phyloP scores from a whole-genome alignment of 768 basidiomycete species.

The Lyophyllum decastes region DNA sequence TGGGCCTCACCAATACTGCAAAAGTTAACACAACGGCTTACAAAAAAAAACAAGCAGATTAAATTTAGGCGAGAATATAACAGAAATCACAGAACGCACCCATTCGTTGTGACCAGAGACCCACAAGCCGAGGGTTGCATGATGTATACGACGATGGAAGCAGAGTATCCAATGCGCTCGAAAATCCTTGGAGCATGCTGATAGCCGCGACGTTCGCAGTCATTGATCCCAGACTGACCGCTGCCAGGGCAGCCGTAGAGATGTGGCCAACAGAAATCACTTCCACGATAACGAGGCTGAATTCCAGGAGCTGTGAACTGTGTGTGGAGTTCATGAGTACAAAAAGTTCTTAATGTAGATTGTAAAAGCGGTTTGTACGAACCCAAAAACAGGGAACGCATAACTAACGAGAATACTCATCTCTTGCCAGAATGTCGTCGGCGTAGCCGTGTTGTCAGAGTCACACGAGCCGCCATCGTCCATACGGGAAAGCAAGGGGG shows the following conservation, averaged over 20 bases:
- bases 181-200: slow-evolving; percentile 77
- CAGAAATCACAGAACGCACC: slow-evolving; percentile 51
- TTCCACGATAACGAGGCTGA: slow-evolving; percentile 78
- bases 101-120: slow-evolving; percentile 89
- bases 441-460: too few relatives aligned
- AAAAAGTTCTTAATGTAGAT: not conserved
- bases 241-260: slow-evolving; percentile 85
- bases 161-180: slow-evolving; percentile 86
- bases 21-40: not conserved
- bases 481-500: too few relatives aligned
- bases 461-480: too few relatives aligned
- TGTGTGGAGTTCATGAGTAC: not conserved
- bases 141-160: slow-evolving; percentile 95
- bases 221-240: slow-evolving; percentile 71
- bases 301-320: slow-evolving; percentile 80
- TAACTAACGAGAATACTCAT: too few relatives aligned
- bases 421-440: too few relatives aligned
- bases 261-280: slow-evolving; percentile 88
- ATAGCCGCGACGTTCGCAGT: slow-evolving; percentile 70
- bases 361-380: too few relatives aligned
- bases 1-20: too few relatives aligned
- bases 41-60: too few relatives aligned
- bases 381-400: too few relatives aligned
- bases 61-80: too few relatives aligned
- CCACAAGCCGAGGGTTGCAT: slow-evolving; percentile 77